A percentile compares a stretch with the other conserved stretches of the same genome.
phyloP scores from a whole-genome alignment of 352 stramenopile genomes.

The Saprolegnia diclina region DNA sequence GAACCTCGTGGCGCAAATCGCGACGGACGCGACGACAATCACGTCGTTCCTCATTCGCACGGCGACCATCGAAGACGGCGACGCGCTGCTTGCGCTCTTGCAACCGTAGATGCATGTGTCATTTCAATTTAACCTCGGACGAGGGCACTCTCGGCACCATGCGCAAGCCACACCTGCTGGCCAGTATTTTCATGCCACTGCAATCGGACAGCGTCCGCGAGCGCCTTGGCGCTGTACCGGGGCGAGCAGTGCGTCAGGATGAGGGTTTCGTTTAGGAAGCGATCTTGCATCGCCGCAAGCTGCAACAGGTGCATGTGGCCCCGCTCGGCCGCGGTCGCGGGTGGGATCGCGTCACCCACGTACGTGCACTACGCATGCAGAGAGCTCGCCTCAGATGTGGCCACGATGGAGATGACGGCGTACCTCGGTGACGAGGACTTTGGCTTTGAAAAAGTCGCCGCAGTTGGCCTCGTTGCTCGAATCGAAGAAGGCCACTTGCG shows the following conservation, averaged over 20 bases:
- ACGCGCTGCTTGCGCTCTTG: slow-evolving; percentile 13
- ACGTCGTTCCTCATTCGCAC: slow-evolving; percentile 18
- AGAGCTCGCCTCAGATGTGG: not conserved
- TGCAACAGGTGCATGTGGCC: slow-evolving; percentile 75
- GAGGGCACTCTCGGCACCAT: slow-evolving; percentile 7
- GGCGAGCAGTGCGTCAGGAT: slow-evolving; percentile 75
- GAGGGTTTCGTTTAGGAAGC: slow-evolving; percentile 47
- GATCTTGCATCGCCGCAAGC: slow-evolving; percentile 38
- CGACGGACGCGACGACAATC: not conserved
- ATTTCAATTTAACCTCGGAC: slow-evolving; percentile 14
- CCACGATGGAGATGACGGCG: not conserved
- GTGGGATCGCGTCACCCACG: slow-evolving; percentile 43
- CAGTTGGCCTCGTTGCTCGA: slow-evolving; percentile 18
- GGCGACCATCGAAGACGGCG: slow-evolving; percentile 12
- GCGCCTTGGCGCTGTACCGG: slow-evolving; percentile 39
- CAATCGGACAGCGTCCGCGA: slow-evolving; percentile 32
- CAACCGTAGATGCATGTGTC: slow-evolving; percentile 13
- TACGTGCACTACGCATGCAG: slow-evolving; percentile 38
- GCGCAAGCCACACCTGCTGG: not conserved
- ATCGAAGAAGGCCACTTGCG: slow-evolving; percentile 54
- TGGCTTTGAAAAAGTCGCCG: slow-evolving; percentile 53
- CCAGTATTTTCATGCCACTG: slow-evolving; percentile 31
- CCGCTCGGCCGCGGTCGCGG: slow-evolving; percentile 39
- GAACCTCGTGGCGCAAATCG: slow-evolving; percentile 16
- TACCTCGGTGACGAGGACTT: slow-evolving; percentile 78